phyloP scores from a whole-genome alignment of 2,329 filamentous ascomycete genomes.

The Ambrosiella xylebori region DNA sequence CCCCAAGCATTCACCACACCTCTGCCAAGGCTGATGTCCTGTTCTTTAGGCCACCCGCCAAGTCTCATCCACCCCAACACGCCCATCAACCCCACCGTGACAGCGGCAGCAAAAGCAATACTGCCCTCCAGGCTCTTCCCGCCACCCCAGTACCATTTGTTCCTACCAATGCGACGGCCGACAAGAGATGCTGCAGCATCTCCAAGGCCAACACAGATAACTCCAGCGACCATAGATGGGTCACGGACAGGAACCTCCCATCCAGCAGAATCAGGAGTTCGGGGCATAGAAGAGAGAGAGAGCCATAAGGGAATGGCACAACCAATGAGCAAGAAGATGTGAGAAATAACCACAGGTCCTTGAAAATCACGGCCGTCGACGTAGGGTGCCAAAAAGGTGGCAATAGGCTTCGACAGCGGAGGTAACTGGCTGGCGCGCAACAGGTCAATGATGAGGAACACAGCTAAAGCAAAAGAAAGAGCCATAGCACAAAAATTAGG shows the following conservation, averaged over 20 bases:
- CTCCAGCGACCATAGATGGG: conserved; percentile 77
- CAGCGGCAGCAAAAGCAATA: conserved; percentile 63
- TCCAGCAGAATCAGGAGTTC: conserved; percentile 40
- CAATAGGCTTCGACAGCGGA: conserved; percentile 71
- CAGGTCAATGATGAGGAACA: conserved; percentile 79
- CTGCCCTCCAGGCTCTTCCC: conserved; percentile 89
- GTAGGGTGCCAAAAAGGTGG: conserved; percentile 76
- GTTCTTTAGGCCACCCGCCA: conserved; percentile 56
- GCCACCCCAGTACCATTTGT: conserved; percentile 93
- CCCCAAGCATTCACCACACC: conserved; percentile 25
- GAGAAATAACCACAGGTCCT: conserved; percentile 85
- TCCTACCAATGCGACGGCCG: conserved; percentile 66
- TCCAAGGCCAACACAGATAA: conserved; percentile 87
- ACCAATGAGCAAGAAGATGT: conserved; percentile 88
- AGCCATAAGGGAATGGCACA: conserved; percentile 93
- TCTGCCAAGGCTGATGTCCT: conserved; percentile 23
- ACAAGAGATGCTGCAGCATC: conserved; percentile 86
- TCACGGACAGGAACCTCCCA: conserved; percentile 66
- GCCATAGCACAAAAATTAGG: conserved; percentile 69
- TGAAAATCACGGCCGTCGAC: conserved; percentile 86
- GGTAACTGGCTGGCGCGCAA: conserved; percentile 82
- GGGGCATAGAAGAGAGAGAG: conserved; percentile 51
- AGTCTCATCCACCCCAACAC: conserved; percentile 58
- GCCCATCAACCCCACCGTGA: conserved; percentile 53
- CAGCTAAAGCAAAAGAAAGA: conserved; percentile 57